phyloP scores from a whole-genome alignment of 164 flowering plant species.

The Berberis vulgaris region DNA sequence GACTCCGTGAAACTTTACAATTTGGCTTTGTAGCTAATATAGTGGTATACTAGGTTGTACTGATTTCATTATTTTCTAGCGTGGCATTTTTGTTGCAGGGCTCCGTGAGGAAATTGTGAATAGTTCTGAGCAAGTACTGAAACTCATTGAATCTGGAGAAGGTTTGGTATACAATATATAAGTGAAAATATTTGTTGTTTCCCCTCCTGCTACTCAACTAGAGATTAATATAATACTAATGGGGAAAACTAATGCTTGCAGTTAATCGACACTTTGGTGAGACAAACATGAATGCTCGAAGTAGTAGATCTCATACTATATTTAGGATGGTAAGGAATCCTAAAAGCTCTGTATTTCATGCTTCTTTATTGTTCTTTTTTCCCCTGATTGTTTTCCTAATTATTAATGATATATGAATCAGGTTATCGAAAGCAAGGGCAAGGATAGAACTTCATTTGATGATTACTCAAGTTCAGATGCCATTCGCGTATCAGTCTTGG shows the following conservation, averaged over 20 bases:
- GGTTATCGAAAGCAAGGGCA: slow-evolving; percentile 95
- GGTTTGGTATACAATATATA: slow-evolving; percentile 33
- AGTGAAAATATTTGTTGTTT: background rate
- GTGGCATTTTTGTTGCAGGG: slow-evolving; percentile 92
- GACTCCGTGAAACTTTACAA: background rate
- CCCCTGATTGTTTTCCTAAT: background rate
- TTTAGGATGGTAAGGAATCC: slow-evolving; percentile 78
- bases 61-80: slow-evolving; percentile 29
- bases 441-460: slow-evolving; percentile 25
- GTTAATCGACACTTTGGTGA: slow-evolving; percentile 96
- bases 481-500: slow-evolving; percentile 94
- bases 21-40: background rate
- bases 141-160: slow-evolving; percentile 84
- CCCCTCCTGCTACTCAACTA: background rate
- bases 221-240: background rate
- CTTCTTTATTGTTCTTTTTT: background rate
- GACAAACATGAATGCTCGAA: slow-evolving; percentile 92
- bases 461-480: slow-evolving; percentile 54
- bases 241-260: slow-evolving; percentile 19
- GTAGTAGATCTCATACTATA: slow-evolving; percentile 96
- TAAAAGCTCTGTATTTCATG: background rate
- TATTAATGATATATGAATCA: slow-evolving; percentile 13
- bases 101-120: slow-evolving; percentile 91
- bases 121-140: slow-evolving; percentile 73
- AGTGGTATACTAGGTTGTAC: background rate